phyloP scores from a whole-genome alignment of 2,329 filamentous ascomycete species.

The Emergomyces pasteurianus region DNA sequence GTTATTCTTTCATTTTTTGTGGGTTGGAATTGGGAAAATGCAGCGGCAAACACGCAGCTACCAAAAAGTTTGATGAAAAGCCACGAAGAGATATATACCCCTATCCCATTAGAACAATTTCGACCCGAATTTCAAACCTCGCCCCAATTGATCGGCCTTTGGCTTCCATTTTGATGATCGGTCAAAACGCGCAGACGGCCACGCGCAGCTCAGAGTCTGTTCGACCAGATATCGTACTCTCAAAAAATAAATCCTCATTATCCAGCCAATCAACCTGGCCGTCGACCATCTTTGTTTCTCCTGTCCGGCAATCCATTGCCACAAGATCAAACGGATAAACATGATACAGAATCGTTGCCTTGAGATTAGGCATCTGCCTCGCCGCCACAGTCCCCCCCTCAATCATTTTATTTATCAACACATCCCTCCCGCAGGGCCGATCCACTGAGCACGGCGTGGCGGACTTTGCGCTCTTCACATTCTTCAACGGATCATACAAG shows the following conservation, averaged over 20 bases:
- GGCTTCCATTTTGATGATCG: not conserved
- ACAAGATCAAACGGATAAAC: not conserved
- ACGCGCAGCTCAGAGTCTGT: not conserved
- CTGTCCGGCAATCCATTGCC: conserved; percentile 2
- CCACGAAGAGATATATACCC: not conserved
- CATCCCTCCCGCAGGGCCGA: not conserved
- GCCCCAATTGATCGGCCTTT: not conserved
- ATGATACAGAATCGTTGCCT: conserved; percentile 1
- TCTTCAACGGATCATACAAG: not conserved
- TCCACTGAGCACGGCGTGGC: not conserved
- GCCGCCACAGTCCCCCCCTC: not conserved
- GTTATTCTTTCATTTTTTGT: not conserved
- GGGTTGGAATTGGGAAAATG: not conserved
- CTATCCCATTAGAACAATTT: not conserved
- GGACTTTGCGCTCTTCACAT: not conserved
- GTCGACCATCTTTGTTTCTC: not conserved
- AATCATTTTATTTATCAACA: conserved; percentile 3
- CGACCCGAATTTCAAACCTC: not conserved
- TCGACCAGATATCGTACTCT: not conserved
- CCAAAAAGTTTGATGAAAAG: not conserved
- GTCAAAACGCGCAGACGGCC: not conserved
- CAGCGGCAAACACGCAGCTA: not conserved
- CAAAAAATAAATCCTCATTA: not conserved
- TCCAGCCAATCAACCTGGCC: conserved; percentile 2
- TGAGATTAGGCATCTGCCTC: conserved; percentile 1